phyloP scores from a whole-genome alignment of 2,329 filamentous ascomycete species.

The Samsoniella hepiali region DNA sequence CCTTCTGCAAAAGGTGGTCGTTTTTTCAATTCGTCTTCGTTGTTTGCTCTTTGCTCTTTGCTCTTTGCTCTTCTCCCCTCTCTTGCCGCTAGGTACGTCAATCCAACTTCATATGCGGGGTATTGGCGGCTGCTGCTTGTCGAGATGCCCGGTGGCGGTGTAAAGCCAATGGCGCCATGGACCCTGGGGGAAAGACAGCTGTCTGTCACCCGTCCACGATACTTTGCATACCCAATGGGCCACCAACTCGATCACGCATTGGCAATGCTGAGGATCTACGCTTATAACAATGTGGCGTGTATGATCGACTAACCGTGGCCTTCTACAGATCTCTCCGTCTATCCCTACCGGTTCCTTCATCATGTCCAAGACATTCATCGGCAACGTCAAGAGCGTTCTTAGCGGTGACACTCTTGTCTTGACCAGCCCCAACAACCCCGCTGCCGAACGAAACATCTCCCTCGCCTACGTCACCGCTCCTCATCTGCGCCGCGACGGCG shows the following conservation, averaged over 20 bases:
- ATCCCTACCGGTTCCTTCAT: constrained; percentile 27
- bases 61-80: not conserved
- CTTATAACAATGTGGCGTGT: not conserved
- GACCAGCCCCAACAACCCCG: constrained; percentile 74
- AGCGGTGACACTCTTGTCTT: constrained; percentile 91
- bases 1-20: constrained; percentile 1
- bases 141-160: constrained; percentile 12
- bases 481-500: constrained; percentile 80
- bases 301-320: not conserved
- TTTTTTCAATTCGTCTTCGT: constrained; percentile 9
- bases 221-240: not conserved
- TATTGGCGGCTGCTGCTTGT: not conserved
- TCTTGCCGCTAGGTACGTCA: constrained; percentile 15
- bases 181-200: not conserved
- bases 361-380: constrained; percentile 56
- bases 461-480: constrained; percentile 91
- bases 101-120: not conserved
- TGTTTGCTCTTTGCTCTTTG: not conserved
- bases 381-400: constrained; percentile 87
- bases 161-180: constrained; percentile 7
- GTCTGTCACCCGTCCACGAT: not conserved
- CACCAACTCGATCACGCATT: not conserved
- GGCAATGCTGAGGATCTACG: not conserved
- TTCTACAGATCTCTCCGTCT: constrained; percentile 20
- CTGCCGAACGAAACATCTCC: constrained; percentile 80